Evolutionary conservation across 2,329 filamentous ascomycete species (phyloP).

Genomic region (Pestalotiopsis sp.): DNA sequence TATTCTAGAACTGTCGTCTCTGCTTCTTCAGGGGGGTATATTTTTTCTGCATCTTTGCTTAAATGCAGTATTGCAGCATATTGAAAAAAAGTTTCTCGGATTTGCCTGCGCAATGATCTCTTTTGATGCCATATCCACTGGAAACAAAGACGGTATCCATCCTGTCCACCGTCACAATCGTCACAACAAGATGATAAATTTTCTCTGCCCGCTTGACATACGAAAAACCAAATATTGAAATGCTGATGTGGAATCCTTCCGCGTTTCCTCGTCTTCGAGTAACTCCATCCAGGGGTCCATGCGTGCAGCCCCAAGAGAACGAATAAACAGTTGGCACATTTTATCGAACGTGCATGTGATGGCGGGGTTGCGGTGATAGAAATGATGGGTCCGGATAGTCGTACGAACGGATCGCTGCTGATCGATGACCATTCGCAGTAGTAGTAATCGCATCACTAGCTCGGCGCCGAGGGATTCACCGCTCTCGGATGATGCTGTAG

Average conservation of each 20-base stretch:
- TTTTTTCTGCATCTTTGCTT: background rate
- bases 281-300: background rate
- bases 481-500: background rate
- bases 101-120: constrained; percentile 12
- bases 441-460: background rate
- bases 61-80: background rate
- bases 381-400: background rate
- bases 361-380: background rate
- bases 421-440: background rate
- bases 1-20: background rate
- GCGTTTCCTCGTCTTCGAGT: background rate
- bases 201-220: background rate
- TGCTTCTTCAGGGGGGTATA: constrained; percentile 1
- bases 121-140: background rate
- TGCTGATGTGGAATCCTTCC: constrained; percentile 1
- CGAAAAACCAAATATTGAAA: background rate
- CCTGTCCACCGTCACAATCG: background rate
- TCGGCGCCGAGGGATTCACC: background rate
- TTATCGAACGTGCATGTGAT: background rate
- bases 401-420: background rate
- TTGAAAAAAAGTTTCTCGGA: background rate
- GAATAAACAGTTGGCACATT: background rate
- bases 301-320: background rate
- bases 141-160: background rate
- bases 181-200: background rate